Percentiles rank a stretch among this genome's conserved stretches.
Evolutionary conservation across 139 green algal genomes (phyloP).

Genomic region (Eudorina sp.): DNA sequence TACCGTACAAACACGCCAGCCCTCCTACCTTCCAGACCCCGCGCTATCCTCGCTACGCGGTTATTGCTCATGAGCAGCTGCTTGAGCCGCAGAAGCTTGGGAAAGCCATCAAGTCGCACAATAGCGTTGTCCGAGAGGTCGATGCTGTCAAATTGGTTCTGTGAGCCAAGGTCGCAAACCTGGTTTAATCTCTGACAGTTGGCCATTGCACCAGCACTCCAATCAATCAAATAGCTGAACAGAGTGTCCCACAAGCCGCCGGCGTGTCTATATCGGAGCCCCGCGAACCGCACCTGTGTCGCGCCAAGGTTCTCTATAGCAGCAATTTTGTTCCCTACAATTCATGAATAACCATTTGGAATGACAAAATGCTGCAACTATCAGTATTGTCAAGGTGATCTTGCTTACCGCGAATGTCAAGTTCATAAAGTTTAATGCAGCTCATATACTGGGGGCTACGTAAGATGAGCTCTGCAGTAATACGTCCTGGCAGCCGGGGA

Average conservation of each 20-base stretch:
- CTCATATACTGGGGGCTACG: slow-evolving; percentile 92
- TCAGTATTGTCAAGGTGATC: not conserved
- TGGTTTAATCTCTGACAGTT: no score
- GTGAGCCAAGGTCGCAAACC: slow-evolving; percentile 21
- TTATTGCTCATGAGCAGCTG: slow-evolving; percentile 96
- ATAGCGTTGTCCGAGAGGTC: slow-evolving; percentile 98
- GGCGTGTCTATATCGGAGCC: not conserved
- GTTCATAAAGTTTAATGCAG: slow-evolving; percentile 87
- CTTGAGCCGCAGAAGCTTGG: slow-evolving; percentile 86
- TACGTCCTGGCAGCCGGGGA: slow-evolving; percentile 75
- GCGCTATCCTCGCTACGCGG: slow-evolving; percentile 84
- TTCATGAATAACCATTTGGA: no score
- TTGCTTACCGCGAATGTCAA: slow-evolving; percentile 84
- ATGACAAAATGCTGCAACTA: not conserved
- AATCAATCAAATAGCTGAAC: not conserved
- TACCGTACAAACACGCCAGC: not conserved
- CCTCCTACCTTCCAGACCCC: slow-evolving; percentile 77
- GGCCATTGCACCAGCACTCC: no score
- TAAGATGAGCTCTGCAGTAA: slow-evolving; percentile 92
- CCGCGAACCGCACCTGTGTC: slow-evolving; percentile 87
- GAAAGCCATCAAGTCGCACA: slow-evolving; percentile 95
- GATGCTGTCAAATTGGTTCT: slow-evolving; percentile 99
- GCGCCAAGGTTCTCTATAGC: slow-evolving; percentile 95
- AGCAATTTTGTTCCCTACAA: slow-evolving; percentile 87
- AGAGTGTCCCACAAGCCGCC: slow-evolving; percentile 17